Evolutionary conservation across 768 basidiomycete species (phyloP).

Genomic region (Boletus eberwhitei): DNA sequence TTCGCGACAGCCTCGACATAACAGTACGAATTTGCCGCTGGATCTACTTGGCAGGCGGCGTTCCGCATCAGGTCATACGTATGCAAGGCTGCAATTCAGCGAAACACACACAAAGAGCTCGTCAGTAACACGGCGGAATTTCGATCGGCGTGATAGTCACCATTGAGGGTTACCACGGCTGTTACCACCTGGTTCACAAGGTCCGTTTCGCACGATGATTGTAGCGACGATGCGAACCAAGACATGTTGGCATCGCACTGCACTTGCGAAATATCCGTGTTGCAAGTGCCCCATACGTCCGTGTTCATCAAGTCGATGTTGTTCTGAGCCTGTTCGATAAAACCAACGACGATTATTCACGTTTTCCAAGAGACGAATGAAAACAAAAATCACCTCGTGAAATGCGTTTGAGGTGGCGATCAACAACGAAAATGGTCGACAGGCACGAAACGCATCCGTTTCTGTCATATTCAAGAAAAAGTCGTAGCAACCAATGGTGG

Average conservation of each 20-base stretch:
- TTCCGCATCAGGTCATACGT: slow-evolving; percentile 61
- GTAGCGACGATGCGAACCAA: slow-evolving; percentile 52
- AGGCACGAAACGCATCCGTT: slow-evolving; percentile 57
- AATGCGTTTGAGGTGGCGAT: slow-evolving; percentile 53
- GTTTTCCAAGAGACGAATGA: background rate
- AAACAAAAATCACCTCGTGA: slow-evolving; percentile 42
- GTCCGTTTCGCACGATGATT: slow-evolving; percentile 54
- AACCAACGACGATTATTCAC: background rate
- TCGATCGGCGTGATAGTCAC: slow-evolving; percentile 34
- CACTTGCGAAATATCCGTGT: slow-evolving; percentile 45
- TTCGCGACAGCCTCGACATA: slow-evolving; percentile 61
- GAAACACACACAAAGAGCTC: background rate
- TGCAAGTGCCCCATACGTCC: slow-evolving; percentile 79
- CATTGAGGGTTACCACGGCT: slow-evolving; percentile 52
- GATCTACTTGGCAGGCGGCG: slow-evolving; percentile 57
- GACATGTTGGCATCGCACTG: slow-evolving; percentile 68
- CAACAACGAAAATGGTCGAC: slow-evolving; percentile 72
- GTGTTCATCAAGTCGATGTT: slow-evolving; percentile 62
- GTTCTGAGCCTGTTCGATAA: slow-evolving; percentile 52
- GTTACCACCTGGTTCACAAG: slow-evolving; percentile 48
- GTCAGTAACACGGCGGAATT: background rate
- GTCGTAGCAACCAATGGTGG: slow-evolving; percentile 56
- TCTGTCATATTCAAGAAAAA: slow-evolving; percentile 79
- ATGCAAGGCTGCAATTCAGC: slow-evolving; percentile 46
- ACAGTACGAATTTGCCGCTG: slow-evolving; percentile 64